phyloP scores from a whole-genome alignment of 2,329 filamentous ascomycete species.

The Ascochyta viciae-villosae region DNA sequence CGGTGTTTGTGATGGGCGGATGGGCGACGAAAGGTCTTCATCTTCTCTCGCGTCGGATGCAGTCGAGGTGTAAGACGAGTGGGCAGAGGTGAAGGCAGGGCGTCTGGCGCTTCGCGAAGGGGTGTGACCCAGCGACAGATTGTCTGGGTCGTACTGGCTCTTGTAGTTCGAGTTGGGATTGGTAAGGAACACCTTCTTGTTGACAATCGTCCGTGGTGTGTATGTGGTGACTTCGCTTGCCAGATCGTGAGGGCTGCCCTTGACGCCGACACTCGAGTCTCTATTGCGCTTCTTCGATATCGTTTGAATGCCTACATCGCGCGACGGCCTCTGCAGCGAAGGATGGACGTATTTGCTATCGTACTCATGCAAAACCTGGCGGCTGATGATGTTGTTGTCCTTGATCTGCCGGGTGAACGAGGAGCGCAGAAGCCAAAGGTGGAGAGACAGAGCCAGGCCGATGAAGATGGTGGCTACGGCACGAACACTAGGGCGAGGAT shows the following conservation, averaged over 20 bases:
- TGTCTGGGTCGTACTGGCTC: slow-evolving; percentile 74
- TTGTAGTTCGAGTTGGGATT: slow-evolving; percentile 84
- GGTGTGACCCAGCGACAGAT: slow-evolving; percentile 30
- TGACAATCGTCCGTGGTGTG: slow-evolving; percentile 65
- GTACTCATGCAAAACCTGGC: slow-evolving; percentile 93
- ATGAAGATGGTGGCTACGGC: slow-evolving; percentile 84
- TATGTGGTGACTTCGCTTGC: slow-evolving; percentile 65
- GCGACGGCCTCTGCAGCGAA: slow-evolving; percentile 79
- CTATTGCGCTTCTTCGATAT: slow-evolving; percentile 48
- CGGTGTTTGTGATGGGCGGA: slow-evolving; percentile 53
- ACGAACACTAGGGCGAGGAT: slow-evolving; percentile 83
- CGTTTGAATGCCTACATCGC: slow-evolving; percentile 81
- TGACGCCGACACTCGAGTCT: slow-evolving; percentile 49
- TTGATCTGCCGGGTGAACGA: slow-evolving; percentile 85
- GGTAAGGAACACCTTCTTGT: slow-evolving; percentile 79
- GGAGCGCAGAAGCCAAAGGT: slow-evolving; percentile 75
- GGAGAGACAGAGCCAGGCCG: slow-evolving; percentile 74
- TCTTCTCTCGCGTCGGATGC: slow-evolving; percentile 46
- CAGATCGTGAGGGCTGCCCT: slow-evolving; percentile 52
- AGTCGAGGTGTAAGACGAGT: slow-evolving; percentile 49
- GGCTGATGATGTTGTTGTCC: slow-evolving; percentile 83
- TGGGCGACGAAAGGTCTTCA: slow-evolving; percentile 54
- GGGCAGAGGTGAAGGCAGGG: slow-evolving; percentile 32
- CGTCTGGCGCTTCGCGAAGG: slow-evolving; percentile 28
- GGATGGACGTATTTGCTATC: slow-evolving; percentile 96